Percentiles rank a stretch among this genome's conserved stretches.
Conservation (phyloP, 768 basidiomycete genomes). For the Nidularia sp. region DNA sequence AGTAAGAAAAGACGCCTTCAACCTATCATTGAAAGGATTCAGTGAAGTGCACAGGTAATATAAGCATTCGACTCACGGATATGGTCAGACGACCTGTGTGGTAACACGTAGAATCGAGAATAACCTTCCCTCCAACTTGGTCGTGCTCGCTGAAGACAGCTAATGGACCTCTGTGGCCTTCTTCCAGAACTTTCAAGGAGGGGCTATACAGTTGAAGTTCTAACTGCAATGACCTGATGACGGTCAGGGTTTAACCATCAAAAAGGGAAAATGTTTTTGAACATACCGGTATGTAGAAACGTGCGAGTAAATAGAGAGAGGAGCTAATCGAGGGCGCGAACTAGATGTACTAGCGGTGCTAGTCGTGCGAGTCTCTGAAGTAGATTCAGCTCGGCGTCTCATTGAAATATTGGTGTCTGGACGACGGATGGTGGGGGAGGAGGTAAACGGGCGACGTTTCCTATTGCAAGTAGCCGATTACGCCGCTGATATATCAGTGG, state of each 20-base stretch:
- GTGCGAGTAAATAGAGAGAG: conserved; percentile 34
- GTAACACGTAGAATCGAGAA: conserved; percentile 47
- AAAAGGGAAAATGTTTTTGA: background rate
- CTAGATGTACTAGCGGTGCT: conserved; percentile 21
- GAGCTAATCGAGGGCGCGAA: conserved; percentile 13
- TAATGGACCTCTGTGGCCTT: conserved; percentile 23
- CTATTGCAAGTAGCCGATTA: background rate
- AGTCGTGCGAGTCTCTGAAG: conserved; percentile 12
- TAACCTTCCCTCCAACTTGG: conserved; percentile 54
- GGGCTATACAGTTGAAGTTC: conserved; percentile 62
- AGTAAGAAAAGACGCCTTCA: conserved; percentile 57
- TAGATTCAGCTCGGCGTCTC: conserved; percentile 23
- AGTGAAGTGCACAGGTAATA: conserved; percentile 7
- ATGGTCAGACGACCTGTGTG: conserved; percentile 56
- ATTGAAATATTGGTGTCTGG: conserved; percentile 14
- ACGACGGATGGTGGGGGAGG: conserved; percentile 8
- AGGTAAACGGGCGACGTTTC: background rate
- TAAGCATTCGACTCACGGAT: conserved; percentile 34
- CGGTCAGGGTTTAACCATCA: background rate
- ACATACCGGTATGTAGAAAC: conserved; percentile 49
- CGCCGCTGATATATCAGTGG: conserved; percentile 11
- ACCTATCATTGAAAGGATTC: conserved; percentile 32
- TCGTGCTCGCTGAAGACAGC: conserved; percentile 63
- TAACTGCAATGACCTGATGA: conserved; percentile 44
- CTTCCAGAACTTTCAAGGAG: conserved; percentile 46